Evolutionary conservation across 2,329 filamentous ascomycete species (phyloP).

Genomic region (Fonsecaea erecta): DNA sequence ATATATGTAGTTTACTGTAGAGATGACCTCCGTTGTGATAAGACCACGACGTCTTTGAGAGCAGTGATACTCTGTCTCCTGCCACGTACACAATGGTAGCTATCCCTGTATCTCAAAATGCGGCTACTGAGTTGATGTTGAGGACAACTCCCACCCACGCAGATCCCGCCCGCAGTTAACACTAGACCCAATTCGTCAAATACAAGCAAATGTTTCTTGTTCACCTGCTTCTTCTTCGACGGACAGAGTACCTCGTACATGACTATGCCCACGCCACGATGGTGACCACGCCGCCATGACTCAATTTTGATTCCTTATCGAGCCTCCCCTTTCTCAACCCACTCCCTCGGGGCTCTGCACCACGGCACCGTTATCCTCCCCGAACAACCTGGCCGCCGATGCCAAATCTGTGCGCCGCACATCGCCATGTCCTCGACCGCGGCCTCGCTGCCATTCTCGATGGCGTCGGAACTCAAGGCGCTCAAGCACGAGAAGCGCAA

Average conservation of each 20-base stretch:
- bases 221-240: too few relatives aligned
- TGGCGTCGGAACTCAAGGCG: slow-evolving; percentile 28
- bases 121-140: neutral
- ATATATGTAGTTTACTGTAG: neutral
- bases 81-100: neutral
- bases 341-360: too few relatives aligned
- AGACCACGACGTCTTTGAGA: neutral
- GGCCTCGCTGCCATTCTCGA: slow-evolving; percentile 16
- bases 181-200: neutral
- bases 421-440: neutral
- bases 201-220: neutral
- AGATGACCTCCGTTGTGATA: neutral
- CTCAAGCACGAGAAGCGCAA: slow-evolving; percentile 36
- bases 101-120: neutral
- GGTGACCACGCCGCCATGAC: too few relatives aligned
- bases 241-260: too few relatives aligned
- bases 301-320: too few relatives aligned
- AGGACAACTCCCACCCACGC: too few relatives aligned
- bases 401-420: neutral
- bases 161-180: neutral
- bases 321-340: too few relatives aligned
- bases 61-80: neutral
- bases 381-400: too few relatives aligned
- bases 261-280: too few relatives aligned
- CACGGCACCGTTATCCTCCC: too few relatives aligned